phyloP scores from a whole-genome alignment of 768 basidiomycete genomes.

The Hydnomerulius pinastri region DNA sequence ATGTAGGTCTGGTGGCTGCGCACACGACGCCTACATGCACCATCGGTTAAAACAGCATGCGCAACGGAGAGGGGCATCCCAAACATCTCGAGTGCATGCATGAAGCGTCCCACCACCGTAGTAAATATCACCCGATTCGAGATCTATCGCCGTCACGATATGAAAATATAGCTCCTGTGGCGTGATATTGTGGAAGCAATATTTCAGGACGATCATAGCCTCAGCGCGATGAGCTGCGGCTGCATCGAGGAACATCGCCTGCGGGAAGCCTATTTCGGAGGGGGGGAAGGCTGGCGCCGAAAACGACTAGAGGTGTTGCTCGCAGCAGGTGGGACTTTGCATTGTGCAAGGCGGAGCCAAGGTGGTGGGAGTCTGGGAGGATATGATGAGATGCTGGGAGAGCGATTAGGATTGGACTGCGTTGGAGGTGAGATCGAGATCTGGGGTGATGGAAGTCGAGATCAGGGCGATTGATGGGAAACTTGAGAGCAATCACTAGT shows the following conservation, averaged over 20 bases:
- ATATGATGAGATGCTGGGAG: background rate
- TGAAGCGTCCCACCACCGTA: too few species aligned
- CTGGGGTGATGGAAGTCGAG: background rate
- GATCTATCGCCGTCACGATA: conserved; percentile 6
- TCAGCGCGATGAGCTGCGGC: conserved; percentile 8
- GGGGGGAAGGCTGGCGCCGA: conserved; percentile 22
- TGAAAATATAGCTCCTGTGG: conserved; percentile 16
- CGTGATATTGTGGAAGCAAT: conserved; percentile 15
- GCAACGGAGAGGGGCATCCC: conserved; percentile 7
- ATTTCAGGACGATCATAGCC: conserved; percentile 13
- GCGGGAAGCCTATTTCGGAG: conserved; percentile 2
- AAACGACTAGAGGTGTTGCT: conserved; percentile 23
- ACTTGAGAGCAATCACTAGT: too few species aligned
- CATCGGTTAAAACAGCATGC: conserved; percentile 6
- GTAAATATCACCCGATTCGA: too few species aligned
- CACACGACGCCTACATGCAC: too few species aligned
- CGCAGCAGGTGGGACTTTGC: background rate
- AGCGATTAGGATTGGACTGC: background rate
- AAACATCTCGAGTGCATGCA: too few species aligned
- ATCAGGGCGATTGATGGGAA: background rate
- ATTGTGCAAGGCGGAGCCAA: too few species aligned
- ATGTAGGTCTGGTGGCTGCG: conserved; percentile 18
- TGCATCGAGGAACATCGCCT: conserved; percentile 4
- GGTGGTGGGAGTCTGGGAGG: background rate
- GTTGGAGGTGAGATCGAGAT: background rate